Base-by-base conservation (phyloP, 2,329 filamentous ascomycete species). In the Fusarium vanettenii region DNA sequence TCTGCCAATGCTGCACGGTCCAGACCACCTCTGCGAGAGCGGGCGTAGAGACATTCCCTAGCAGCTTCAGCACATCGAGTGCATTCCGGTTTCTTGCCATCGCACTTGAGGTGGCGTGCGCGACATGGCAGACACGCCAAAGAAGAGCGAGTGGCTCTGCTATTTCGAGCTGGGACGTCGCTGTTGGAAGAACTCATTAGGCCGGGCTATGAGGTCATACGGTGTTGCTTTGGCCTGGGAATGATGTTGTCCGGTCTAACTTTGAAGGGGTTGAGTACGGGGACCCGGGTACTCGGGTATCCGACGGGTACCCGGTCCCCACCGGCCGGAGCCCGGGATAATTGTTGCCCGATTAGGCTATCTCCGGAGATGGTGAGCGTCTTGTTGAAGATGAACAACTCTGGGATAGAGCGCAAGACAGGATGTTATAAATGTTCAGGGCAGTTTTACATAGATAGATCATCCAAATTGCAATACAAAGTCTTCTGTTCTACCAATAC, bases 41-140 rank as follows among this genome's bases (percentile, higher is more conserved):
- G 86, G 56, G 87, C 83, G 77, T 89, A 90, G 25, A 83, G 81
- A 69, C 88, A 90, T 3, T 85, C 80, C 29, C 85, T 84, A 10
- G 81, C 81, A 50, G 86, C 84, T 11, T 82, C 79, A 29, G 75
- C 73, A 73, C 88, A 90, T 64, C 87, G 81, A 10, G 74, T 79
- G 68, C 87, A 89, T 57, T 82, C 83, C 6, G 87, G 86, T 18
- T 85, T 83, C 33, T 83, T 84, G 14, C 85, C 87, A 75, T 89
- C 87, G 76, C 88, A 90, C 74, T 88, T 89, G 39, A 89, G 78
- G 77, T 89, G 88, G 37, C 86, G 82, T 25, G 82, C 85, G 22
- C 88, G 84, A 68, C 88, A 89, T 31, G 85, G 85, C 11, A 88
- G 84, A 76, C 88, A 90, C 16, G 88, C 88, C 62, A 86, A 73